These are phyloP conservation scores for Chionographis japonica DNA, from an alignment of 106 monocot genomes.

Conservation along the genomic window DNA sequence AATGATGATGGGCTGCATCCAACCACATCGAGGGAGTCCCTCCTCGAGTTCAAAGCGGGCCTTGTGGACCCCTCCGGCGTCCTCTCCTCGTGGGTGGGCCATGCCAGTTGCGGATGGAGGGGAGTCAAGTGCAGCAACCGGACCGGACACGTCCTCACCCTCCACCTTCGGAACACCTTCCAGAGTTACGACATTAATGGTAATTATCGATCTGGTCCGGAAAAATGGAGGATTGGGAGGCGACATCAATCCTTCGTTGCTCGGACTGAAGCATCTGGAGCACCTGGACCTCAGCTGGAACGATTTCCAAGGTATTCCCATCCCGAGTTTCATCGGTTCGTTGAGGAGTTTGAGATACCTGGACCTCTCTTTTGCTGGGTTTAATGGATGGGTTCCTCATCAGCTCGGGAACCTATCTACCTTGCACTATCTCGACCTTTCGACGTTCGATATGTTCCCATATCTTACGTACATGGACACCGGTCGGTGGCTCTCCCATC, in stretches of 20 bases:
- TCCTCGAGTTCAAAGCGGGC: no score
- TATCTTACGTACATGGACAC: neutral
- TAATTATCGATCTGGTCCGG: no score
- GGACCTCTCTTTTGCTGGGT: constrained; percentile 7
- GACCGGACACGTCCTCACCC: no score
- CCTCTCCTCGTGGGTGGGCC: no score
- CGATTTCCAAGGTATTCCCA: neutral
- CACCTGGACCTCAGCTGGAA: constrained; percentile 35
- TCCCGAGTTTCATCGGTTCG: constrained; percentile 21
- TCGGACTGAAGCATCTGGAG: constrained; percentile 4
- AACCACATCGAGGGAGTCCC: no score
- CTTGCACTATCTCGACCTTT: constrained; percentile 7
- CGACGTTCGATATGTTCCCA: neutral
- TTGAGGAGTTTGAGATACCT: constrained; percentile 20
- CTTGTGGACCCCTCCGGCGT: no score
- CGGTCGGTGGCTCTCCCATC: neutral
- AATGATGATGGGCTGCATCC: no score
- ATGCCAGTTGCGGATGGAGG: no score
- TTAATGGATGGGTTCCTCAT: constrained; percentile 17
- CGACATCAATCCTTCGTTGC: neutral
- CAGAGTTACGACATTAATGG: no score
- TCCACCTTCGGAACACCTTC: no score
- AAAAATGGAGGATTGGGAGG: no score
- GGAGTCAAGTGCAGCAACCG: no score
- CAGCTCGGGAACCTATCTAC: constrained; percentile 13